Conservation (phyloP, 495 filamentous ascomycete species). For the Ramalina intermedia region DNA sequence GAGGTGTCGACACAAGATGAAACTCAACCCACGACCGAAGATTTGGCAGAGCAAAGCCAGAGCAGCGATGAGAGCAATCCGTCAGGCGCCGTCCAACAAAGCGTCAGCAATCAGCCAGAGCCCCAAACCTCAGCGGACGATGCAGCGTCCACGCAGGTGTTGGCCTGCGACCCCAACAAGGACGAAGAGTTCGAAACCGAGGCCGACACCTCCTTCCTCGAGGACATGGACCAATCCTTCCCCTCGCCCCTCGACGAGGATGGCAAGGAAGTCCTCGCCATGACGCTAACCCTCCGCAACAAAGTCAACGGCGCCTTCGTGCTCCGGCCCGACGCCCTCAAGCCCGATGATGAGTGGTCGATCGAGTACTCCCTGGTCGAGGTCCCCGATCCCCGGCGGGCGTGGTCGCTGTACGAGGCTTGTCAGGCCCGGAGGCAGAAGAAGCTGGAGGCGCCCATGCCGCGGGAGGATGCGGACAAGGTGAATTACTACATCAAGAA, state of each 20-base stretch:
- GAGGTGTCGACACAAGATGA: too few species aligned
- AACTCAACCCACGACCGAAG: too few species aligned
- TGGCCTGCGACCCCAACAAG: not conserved
- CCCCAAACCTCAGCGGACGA: not conserved
- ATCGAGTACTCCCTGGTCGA: conserved; percentile 66
- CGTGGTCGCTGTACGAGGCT: conserved; percentile 33
- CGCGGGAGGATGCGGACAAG: conserved; percentile 22
- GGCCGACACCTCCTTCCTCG: conserved; percentile 13
- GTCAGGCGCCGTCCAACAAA: not conserved
- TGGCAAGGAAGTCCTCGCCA: conserved; percentile 35
- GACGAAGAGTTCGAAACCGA: conserved; percentile 11
- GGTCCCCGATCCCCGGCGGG: conserved; percentile 21
- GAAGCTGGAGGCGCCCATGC: conserved; percentile 18
- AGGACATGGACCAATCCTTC: conserved; percentile 5
- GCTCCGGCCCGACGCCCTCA: conserved; percentile 40
- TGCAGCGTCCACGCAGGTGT: too few species aligned
- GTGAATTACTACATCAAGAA: conserved; percentile 24
- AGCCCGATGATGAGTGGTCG: conserved; percentile 44
- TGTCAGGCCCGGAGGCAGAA: conserved; percentile 37
- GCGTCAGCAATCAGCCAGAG: conserved; percentile 8
- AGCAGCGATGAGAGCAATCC: conserved; percentile 7
- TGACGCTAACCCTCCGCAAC: conserved; percentile 58
- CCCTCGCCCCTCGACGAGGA: not conserved
- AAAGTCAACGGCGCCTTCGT: conserved; percentile 54
- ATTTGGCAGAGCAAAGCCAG: conserved; percentile 13